A percentile compares a stretch with the other conserved stretches of the same genome.
Evolutionary conservation across 345 rosid genomes (phyloP).

Genomic region (Citrus maxima): DNA sequence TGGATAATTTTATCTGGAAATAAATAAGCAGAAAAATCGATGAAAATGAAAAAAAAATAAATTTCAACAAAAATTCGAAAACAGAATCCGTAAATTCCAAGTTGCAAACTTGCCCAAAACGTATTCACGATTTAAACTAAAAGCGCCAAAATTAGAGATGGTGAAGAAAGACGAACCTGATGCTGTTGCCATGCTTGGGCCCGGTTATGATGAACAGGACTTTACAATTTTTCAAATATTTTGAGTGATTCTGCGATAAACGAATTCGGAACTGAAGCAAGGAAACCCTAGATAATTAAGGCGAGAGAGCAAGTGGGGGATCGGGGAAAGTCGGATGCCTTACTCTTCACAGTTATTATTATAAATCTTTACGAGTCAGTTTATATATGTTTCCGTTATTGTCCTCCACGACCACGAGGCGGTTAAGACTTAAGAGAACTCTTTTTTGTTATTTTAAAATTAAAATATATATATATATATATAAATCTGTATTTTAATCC

Average conservation of each 20-base stretch:
- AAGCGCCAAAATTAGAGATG: neutral
- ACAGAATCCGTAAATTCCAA: neutral
- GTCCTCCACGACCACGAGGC: too few relatives aligned
- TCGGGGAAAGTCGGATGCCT: neutral
- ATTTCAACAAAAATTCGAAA: neutral
- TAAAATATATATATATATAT: too few relatives aligned
- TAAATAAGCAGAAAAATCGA: neutral
- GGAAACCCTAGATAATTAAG: neutral
- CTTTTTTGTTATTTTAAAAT: too few relatives aligned
- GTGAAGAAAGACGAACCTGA: conserved; percentile 21
- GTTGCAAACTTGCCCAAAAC: neutral
- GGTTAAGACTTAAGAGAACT: too few relatives aligned
- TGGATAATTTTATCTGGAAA: neutral
- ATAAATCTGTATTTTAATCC: too few relatives aligned
- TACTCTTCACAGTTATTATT: neutral
- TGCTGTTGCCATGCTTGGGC: conserved; percentile 34
- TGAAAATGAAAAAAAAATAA: neutral
- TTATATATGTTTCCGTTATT: neutral
- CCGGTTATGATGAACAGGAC: neutral
- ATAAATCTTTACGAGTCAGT: neutral
- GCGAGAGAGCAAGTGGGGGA: neutral
- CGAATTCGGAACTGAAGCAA: neutral
- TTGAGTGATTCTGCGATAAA: neutral
- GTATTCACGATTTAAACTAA: neutral
- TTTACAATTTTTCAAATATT: neutral